Base-by-base conservation (phyloP, 257 asterid species). In the Nicotiana noctiflora region DNA sequence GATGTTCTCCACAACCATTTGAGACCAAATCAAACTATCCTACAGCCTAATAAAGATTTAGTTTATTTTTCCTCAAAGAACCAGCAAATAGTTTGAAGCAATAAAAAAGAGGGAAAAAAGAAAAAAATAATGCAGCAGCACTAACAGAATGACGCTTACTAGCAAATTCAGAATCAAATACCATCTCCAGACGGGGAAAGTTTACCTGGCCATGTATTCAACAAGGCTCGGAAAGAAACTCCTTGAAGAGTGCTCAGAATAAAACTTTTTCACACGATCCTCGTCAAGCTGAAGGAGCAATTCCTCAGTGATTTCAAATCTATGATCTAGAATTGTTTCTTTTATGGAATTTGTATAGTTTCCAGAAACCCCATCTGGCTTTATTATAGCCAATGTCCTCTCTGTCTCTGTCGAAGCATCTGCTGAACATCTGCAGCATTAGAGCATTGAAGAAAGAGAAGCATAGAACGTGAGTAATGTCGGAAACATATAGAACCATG, bases 321-420 rank as follows among this genome's bases (percentile, higher is more conserved):
- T 93, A 80, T 89, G 85, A 75, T 82, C 87, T 77, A 79, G 77
- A 85, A 94, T 91, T 51, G 83, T 88, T 83, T 89, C 90, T 91
- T 86, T 94, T 81, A 94, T 82, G 19, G 81, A 63, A 60, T 85
- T 87, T n/a, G 86, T 84, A 72, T 89, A 85, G 81, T 89, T 89
- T 75, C 97, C 94, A 61, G 88, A 86, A 60, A 94, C 89, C 59
- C 97, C 97, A 77, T 94, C 97, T 4, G 97, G 97, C 88, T 92
- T 92, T 83, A 94, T 86, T 90, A 94, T 88, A 75, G 94, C 98
- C 83, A 94, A 85, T 4, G 98, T 91, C 89, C 76, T 86, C 88
- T 91, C 92, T 77, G 84, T 86, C 55, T 65, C 81, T 8, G 23
- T 23, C 65, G 76, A 87, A 62, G 57, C 85, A 70, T 82, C 81